Conservation (phyloP, 805 yeast species). For the Schwanniomyces vanrijiae region DNA sequence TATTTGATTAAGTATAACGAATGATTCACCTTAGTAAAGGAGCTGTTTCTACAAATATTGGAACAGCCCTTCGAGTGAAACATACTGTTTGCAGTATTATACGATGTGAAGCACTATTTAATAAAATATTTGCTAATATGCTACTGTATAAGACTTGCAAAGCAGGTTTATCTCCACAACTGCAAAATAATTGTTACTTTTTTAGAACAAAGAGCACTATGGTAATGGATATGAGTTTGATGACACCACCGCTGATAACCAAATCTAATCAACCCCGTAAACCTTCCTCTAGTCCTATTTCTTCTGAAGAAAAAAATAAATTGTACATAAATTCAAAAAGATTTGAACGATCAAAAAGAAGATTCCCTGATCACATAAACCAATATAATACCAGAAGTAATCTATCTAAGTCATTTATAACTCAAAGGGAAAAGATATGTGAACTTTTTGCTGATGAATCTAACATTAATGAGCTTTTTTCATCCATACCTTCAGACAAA, state of each 20-base stretch:
- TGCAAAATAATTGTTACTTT: too few species aligned
- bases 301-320: neutral
- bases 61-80: neutral
- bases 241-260: neutral
- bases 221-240: neutral
- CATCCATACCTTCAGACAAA: conserved; percentile 1
- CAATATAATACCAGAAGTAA: conserved; percentile 4
- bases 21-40: neutral
- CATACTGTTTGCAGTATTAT: neutral
- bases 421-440: conserved; percentile 11
- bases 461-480: neutral
- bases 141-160: neutral
- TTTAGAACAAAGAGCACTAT: neutral
- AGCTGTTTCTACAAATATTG: neutral
- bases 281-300: neutral
- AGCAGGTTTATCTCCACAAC: neutral
- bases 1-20: neutral
- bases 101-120: neutral
- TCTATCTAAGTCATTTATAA: conserved; percentile 11
- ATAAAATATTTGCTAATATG: neutral
- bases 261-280: neutral
- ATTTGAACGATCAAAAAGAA: conserved; percentile 6
- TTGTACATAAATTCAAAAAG: conserved; percentile 4
- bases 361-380: neutral
- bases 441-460: conserved; percentile 8